Base-by-base conservation (phyloP, 306 rosid species). In the Potentilla sterilis region DNA sequence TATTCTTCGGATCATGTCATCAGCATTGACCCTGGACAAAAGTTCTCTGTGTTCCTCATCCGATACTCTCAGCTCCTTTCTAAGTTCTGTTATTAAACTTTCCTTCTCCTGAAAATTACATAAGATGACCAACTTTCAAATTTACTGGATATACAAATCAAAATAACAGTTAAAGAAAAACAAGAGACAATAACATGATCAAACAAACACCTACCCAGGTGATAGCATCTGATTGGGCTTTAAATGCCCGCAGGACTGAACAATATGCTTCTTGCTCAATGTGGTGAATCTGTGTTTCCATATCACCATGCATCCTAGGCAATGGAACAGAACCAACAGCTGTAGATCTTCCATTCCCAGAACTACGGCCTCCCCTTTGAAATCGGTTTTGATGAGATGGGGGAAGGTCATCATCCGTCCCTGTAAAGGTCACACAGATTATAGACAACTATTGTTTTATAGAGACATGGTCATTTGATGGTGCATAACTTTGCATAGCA, bases 41-140 rank as follows among this genome's bases (percentile, higher is more conserved):
- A 86, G 86, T 74, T 86, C 87, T 75, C 89, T 80, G 65, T 83
- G 89, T 75, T 86, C 89, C 55, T 86, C 89, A 69, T 86, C 89
- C 5, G 89, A 86, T 11, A 86, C 85, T 78, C 89, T 81, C 75
- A 86, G 80, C 80, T 86, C 89, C 81, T 86, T 86, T 69, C 89
- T 78, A 51, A 86, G 80, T 77, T 86, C 86, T 1, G 89, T 86
- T 42, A 86, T 83, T 78, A 86, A 72, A 65, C 87, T 80, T 78
- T 86, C 89, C 71, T 86, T 86, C 66, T 86, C 89, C 89, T 86
- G 80, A 18, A 63, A 54, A 43, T 51, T 43, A 38, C 43, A 13
- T 54, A 75, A 51, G 58, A 66, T 54, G 15, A 78, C 44, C 3
- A 48, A 14, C 19, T 74, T 62, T 61, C 15, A 74, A 49, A 64